These are phyloP conservation scores for Triangularia verruculosa DNA, from an alignment of 2,329 filamentous ascomycete genomes.

Conservation along the genomic window DNA sequence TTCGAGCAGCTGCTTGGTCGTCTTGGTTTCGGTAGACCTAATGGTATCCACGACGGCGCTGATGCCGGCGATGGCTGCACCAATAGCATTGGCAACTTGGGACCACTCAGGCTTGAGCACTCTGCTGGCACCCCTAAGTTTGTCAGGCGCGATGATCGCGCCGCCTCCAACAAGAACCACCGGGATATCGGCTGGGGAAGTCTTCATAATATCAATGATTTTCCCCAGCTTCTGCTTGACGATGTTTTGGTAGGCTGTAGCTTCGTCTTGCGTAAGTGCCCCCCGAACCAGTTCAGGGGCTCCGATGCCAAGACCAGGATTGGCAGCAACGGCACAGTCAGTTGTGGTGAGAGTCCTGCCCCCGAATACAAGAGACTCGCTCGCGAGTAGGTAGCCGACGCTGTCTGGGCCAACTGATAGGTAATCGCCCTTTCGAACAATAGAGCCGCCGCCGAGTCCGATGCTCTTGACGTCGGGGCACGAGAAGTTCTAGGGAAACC, in stretches of 20 bases:
- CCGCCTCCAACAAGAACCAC: constrained; percentile 64
- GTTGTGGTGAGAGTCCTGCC: constrained; percentile 57
- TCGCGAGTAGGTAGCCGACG: constrained; percentile 55
- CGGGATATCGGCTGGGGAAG: constrained; percentile 55
- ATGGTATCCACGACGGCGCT: constrained; percentile 53
- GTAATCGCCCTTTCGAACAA: constrained; percentile 41
- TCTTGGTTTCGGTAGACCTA: constrained; percentile 44
- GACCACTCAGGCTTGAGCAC: constrained; percentile 57
- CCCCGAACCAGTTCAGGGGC: constrained; percentile 37
- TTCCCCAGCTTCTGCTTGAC: constrained; percentile 53
- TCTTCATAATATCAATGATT: constrained; percentile 61
- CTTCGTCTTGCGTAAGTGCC: constrained; percentile 32
- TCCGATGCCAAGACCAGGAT: constrained; percentile 40
- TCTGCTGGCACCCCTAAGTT: constrained; percentile 53
- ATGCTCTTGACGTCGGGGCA: constrained; percentile 59
- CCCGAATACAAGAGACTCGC: constrained; percentile 55
- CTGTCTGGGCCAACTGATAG: constrained; percentile 58
- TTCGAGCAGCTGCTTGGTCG: constrained; percentile 37
- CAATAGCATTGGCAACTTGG: constrained; percentile 62
- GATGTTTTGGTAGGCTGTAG: constrained; percentile 38
- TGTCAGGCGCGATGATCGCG: constrained; percentile 54
- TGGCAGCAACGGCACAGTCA: constrained; percentile 45
- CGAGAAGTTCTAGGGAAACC: constrained; percentile 45
- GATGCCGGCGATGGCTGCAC: constrained; percentile 60
- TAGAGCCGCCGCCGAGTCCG: constrained; percentile 57